Base-by-base conservation (phyloP, 495 filamentous ascomycete species). In the Penicillium robsamsonii region DNA sequence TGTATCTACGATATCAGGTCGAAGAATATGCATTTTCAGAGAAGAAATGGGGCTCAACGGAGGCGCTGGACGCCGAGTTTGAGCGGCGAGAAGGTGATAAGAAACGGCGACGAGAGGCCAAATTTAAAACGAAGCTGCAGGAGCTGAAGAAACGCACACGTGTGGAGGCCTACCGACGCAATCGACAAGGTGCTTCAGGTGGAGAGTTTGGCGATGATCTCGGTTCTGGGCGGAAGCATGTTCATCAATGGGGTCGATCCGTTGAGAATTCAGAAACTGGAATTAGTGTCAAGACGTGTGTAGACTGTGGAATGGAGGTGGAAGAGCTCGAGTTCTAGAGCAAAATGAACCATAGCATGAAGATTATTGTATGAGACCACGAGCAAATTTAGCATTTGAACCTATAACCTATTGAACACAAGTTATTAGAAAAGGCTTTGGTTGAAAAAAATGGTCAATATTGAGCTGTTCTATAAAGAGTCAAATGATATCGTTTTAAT, bases 91-190 rank as follows among this genome's bases (percentile, higher is more conserved):
- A 91, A 67, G 70, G 65, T 9, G 89, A 94, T 35, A 93, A 91
- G 77, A 97, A 96, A 77, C 81, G 78, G 51, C 79, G 91, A 54
- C 95, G 95, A 62, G 94, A 97, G 69, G 83, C 84, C 51, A 96
- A 96, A 70, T 97, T 98, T 70, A 90, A 88, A 68, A 82, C 80
- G 49, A 94, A 95, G 71, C 73, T 98, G 37, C 74, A 89, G 35
- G 93, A 96, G 45, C 67, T 98, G 57, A 97, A 97, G 78, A 92
- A 92, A 70, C 86, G 89, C 63, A 98, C 94, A 13, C 82, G 93
- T 46, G 91, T 93, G 2, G 94, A 98, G 52, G 90, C 91, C 2
- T 96, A 91, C 65, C 83, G 90, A 52, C 77, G 91, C 49, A 85
- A 81, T 59, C 78, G 78, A 7, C 67, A 79, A 60, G 77, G 69